These are phyloP conservation scores for Funneliformis caledonium DNA, from an alignment of 371 early-diverging fungal genomes.

Conservation along the genomic window DNA sequence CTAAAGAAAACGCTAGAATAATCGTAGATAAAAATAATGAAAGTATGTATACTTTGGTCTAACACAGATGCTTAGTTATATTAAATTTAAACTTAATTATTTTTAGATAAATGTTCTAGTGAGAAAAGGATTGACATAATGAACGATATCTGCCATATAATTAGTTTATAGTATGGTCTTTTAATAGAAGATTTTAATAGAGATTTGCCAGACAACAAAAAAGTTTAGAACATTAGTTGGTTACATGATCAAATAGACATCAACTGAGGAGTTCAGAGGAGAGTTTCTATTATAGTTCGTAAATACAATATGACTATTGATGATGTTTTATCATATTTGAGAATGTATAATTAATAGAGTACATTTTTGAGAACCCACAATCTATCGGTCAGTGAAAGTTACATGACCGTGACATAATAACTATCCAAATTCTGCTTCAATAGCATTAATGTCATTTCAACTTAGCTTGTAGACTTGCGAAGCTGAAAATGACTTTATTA, in stretches of 20 bases:
- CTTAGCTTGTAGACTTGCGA: too few relatives aligned
- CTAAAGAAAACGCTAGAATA: background rate
- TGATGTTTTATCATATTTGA: too few relatives aligned
- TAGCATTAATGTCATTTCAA: too few relatives aligned
- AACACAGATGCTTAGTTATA: background rate
- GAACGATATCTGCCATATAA: background rate
- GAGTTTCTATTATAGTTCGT: background rate
- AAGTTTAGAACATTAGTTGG: background rate
- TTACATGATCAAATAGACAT: background rate
- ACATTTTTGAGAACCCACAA: too few relatives aligned
- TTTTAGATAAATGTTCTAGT: background rate
- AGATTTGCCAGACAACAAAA: background rate
- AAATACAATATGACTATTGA: background rate
- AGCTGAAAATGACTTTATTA: too few relatives aligned
- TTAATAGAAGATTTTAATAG: background rate
- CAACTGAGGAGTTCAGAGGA: background rate
- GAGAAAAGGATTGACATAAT: background rate
- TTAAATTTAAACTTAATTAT: constrained; percentile 4
- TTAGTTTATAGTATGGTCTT: background rate
- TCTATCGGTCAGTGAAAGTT: too few relatives aligned
- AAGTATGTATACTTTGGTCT: background rate
- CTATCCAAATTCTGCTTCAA: too few relatives aligned
- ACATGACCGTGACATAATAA: too few relatives aligned
- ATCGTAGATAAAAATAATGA: background rate
- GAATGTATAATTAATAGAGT: too few relatives aligned